A percentile compares a stretch with the other conserved stretches of the same genome.
Conservation (phyloP, 75 land plant species). For the Cupressus sempervirens region DNA sequence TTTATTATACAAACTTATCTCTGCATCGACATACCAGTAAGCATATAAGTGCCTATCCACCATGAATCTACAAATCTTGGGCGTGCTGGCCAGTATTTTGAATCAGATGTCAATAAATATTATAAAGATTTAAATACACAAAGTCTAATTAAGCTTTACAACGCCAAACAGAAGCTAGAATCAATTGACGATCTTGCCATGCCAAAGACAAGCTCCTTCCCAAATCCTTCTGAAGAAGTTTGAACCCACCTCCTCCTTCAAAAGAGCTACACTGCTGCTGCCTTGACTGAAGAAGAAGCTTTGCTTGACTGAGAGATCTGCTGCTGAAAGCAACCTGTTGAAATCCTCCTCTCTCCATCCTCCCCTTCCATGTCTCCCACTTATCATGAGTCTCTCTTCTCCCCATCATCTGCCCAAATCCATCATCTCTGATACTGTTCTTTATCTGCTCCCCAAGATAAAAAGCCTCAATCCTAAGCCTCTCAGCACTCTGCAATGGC, state of each 20-base stretch:
- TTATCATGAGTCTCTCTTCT: conserved; percentile 28
- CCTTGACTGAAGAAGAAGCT: conserved; percentile 50
- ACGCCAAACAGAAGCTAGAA: conserved; percentile 59
- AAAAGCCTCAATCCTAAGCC: conserved; percentile 57
- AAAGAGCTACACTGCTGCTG: conserved; percentile 20
- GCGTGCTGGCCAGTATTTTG: too few species aligned
- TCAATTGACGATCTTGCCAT: conserved; percentile 49
- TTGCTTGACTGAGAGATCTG: conserved; percentile 49
- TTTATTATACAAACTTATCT: too few species aligned
- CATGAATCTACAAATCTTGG: too few species aligned
- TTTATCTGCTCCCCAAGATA: conserved; percentile 50
- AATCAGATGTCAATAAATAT: too few species aligned
- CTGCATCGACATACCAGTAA: too few species aligned
- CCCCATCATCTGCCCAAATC: conserved; percentile 12
- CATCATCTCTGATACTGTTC: conserved; percentile 27
- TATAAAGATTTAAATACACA: too few species aligned
- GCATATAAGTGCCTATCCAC: too few species aligned
- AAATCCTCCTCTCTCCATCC: conserved; percentile 50
- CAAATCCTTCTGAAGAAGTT: conserved; percentile 31
- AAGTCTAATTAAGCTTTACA: neutral
- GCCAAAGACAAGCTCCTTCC: conserved; percentile 43
- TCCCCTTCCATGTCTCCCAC: conserved; percentile 44
- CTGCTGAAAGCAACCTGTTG: conserved; percentile 28
- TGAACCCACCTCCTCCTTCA: conserved; percentile 24
- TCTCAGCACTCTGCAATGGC: conserved; percentile 41